Evolutionary conservation across 768 basidiomycete species (phyloP), one percentile per base, ranked within the genome.

Genomic region (Naganishia kalamii): DNA sequence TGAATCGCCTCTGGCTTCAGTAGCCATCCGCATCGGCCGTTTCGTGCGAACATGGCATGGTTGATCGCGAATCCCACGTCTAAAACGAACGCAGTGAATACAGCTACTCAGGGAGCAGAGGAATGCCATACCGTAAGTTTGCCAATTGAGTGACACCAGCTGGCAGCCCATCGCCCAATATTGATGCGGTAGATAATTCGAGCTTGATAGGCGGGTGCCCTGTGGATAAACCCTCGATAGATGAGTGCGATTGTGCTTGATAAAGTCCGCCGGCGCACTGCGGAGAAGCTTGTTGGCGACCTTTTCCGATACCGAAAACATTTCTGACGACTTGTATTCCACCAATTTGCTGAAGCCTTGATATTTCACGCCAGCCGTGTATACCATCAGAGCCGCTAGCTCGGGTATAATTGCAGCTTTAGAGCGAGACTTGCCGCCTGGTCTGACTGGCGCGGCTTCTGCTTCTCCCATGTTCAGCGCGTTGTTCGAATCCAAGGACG

Each of bases 81-180:
- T 92, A 75, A 19, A 32, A n/a, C 13, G 43, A 32, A 27, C 44
- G 27, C 27, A 43, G 44, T 27, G 40, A n/a, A 11, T 10, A 25
- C 17, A 21, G 27, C 25, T 30, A 60, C 25, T 13, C 3, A 8
- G 21, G 30, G 19, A 44, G 11, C 19, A 41, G 57, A n/a, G 6
- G 6, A 23, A 12, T 10, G 0, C 81, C 86, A 62, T 73, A 93
- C 92, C 92, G 69, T 87, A 87, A 0, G 92, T 98, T 78, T 99
- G 94, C 92, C 92, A 98, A 77, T 99, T 99, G 62, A 99, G 83
- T 8, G 94, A 92, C 0, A 92, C 92, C 5, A 97, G 78, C 76
- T 97, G 93, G 13, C 86, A 84, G 0, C 94, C 94, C 1, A 86
- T 86, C 0, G 86, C 85, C 94, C 94, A 99, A 74, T 86, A 92